These are phyloP conservation scores for Lactarius psammicola DNA, from an alignment of 768 basidiomycete species.

Conservation along the genomic window DNA sequence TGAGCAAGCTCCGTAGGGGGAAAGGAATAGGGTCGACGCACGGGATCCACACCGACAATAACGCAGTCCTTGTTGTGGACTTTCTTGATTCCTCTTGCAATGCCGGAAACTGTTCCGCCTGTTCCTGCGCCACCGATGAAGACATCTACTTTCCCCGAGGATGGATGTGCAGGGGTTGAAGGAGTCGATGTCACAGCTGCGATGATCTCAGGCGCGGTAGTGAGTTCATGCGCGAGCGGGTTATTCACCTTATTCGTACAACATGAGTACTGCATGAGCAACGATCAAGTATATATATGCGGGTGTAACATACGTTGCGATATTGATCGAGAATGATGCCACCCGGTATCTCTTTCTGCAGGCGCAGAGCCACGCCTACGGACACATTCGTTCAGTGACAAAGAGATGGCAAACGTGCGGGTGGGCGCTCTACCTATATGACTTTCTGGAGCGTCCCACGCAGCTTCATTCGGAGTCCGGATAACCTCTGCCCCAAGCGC, in stretches of 20 bases:
- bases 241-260: conserved; percentile 60
- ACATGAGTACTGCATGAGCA: conserved; percentile 27
- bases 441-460: conserved; percentile 86
- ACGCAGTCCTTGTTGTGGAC: conserved; percentile 68
- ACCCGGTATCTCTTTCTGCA: conserved; percentile 75
- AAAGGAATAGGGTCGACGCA: conserved; percentile 41
- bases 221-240: conserved; percentile 85
- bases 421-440: conserved; percentile 75
- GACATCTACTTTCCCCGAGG: conserved; percentile 75
- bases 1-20: neutral
- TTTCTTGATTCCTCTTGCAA: conserved; percentile 77
- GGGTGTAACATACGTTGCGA: conserved; percentile 52
- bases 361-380: conserved; percentile 76
- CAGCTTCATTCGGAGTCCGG: conserved; percentile 87
- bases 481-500: conserved; percentile 94
- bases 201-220: conserved; percentile 91
- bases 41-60: conserved; percentile 90
- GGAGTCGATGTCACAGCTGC: conserved; percentile 68
- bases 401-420: conserved; percentile 40
- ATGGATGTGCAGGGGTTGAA: conserved; percentile 54
- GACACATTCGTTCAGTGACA: conserved; percentile 72
- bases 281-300: neutral
- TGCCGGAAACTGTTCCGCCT: conserved; percentile 91
- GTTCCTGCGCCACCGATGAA: conserved; percentile 89
- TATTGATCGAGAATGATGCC: conserved; percentile 95